Evolutionary conservation across 441 rosid genomes (phyloP).

Genomic region (Mallotus repandus): DNA sequence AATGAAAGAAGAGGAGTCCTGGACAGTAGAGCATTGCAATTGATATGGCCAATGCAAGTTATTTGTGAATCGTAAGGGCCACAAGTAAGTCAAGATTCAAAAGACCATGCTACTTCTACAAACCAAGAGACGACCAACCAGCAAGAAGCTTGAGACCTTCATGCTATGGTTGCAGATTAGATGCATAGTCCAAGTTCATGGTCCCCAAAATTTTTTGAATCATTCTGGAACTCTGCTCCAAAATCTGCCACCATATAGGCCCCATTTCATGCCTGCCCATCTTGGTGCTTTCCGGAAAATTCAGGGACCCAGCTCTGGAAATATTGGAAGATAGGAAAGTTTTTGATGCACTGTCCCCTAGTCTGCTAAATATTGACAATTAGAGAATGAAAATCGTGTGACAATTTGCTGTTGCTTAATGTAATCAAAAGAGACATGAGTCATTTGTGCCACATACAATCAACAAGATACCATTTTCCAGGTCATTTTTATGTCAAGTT

Average conservation of each 20-base stretch:
- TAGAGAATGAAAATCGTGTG: not conserved
- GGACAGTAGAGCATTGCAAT: too few relatives aligned
- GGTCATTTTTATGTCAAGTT: conserved; percentile 6
- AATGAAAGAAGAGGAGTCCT: too few relatives aligned
- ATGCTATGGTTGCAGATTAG: not conserved
- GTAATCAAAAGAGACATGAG: not conserved
- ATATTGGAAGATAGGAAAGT: not conserved
- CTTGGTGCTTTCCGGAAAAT: not conserved
- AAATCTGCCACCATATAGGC: not conserved
- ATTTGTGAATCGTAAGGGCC: not conserved
- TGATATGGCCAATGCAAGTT: too few relatives aligned
- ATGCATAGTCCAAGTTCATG: not conserved
- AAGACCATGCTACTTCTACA: not conserved
- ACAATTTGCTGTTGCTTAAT: not conserved
- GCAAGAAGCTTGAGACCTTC: not conserved
- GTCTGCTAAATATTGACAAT: not conserved
- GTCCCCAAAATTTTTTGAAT: not conserved
- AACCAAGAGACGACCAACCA: not conserved
- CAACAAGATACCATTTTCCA: not conserved
- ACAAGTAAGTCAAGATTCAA: not conserved
- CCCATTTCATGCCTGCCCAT: conserved; percentile 12
- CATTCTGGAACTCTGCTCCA: conserved; percentile 6
- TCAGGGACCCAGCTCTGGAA: not conserved
- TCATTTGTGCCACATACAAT: not conserved
- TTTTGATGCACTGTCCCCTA: not conserved